phyloP scores from a whole-genome alignment of 2,329 filamentous ascomycete species.

The Tolypocladium sp. region DNA sequence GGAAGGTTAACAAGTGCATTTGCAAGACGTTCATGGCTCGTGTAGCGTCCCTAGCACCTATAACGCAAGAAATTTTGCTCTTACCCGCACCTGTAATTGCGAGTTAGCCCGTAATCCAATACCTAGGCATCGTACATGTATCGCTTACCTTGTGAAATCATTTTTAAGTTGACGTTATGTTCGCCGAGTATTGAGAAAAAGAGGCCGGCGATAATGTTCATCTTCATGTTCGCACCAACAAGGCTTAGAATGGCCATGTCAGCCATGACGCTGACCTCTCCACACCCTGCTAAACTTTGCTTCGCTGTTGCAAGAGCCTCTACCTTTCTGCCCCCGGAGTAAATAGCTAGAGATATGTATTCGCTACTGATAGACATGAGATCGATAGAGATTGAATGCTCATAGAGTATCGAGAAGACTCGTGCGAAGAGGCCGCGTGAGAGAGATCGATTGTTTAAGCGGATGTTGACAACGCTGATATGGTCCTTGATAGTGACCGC shows the following conservation, averaged over 20 bases:
- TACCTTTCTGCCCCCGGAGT: conserved; percentile 59
- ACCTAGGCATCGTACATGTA: background rate
- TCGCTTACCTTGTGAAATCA: conserved; percentile 88
- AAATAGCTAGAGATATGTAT: conserved; percentile 93
- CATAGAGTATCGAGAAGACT: conserved; percentile 86
- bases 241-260: conserved; percentile 94
- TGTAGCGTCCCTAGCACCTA: conserved; percentile 82
- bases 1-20: conserved; percentile 60
- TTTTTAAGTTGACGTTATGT: conserved; percentile 93
- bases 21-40: conserved; percentile 93
- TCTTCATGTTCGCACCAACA: conserved; percentile 93
- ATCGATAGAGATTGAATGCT: conserved; percentile 81
- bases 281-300: conserved; percentile 66
- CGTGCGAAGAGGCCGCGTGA: conserved; percentile 93
- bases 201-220: conserved; percentile 82
- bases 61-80: conserved; percentile 98
- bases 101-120: background rate
- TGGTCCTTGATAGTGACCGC: conserved; percentile 96
- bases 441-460: conserved; percentile 93
- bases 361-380: conserved; percentile 95
- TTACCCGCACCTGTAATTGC: conserved; percentile 72
- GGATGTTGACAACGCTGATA: conserved; percentile 94
- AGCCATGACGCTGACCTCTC: conserved; percentile 80
- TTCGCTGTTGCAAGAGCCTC: conserved; percentile 59
- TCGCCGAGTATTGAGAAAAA: conserved; percentile 96